Evolutionary conservation across 371 early-diverging fungal genomes (phyloP).

Genomic region (Apophysomyces sp.): DNA sequence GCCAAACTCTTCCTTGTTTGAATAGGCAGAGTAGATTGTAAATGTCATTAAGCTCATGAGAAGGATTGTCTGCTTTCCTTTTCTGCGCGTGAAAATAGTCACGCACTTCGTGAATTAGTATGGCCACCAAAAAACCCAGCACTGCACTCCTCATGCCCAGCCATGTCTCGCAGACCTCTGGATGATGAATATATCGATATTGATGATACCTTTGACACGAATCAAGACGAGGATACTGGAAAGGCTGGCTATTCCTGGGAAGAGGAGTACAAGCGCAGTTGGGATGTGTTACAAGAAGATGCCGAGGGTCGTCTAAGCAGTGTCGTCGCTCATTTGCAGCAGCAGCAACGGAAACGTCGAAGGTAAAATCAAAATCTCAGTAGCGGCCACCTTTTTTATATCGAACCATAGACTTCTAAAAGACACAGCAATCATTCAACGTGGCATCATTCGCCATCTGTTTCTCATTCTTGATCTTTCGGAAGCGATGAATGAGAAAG

Average conservation of each 20-base stretch:
- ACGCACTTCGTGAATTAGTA: background rate
- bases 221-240: constrained; percentile 45
- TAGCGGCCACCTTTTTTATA: background rate
- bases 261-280: constrained; percentile 92
- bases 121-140: background rate
- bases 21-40: no score
- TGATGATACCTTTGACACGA: constrained; percentile 48
- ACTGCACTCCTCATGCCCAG: background rate
- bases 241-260: constrained; percentile 88
- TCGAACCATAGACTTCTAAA: constrained; percentile 52
- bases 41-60: no score
- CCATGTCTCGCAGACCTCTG: constrained; percentile 23
- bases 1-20: no score
- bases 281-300: constrained; percentile 95
- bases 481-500: constrained; percentile 80
- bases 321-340: constrained; percentile 74
- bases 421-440: constrained; percentile 82
- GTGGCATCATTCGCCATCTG: constrained; percentile 93
- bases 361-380: constrained; percentile 39
- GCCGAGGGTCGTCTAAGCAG: constrained; percentile 82
- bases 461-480: constrained; percentile 84
- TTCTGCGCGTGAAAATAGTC: no score
- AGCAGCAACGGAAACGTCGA: constrained; percentile 73
- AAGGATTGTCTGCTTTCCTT: no score
- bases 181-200: constrained; percentile 55